Evolutionary conservation across 805 yeast species (phyloP), one percentile per base, ranked within the genome.

Genomic region (Kodamaea hsintzibuensis): DNA sequence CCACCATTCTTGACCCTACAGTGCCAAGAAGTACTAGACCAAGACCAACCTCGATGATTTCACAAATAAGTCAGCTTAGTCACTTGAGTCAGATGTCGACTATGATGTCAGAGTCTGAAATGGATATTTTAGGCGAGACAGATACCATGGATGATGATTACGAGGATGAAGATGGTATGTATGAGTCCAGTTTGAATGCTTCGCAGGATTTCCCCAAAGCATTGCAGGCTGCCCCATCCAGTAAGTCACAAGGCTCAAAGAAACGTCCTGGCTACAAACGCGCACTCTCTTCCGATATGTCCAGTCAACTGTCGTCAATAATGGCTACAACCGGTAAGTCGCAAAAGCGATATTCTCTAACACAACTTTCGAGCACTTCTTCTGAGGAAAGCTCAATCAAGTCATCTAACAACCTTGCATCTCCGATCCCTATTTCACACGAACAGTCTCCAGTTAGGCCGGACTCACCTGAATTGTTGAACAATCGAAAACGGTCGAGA

Each of bases 1-100:
- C 54, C 1, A 30, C 33, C 27, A 27, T 38, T 4, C 35, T 22
- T 13, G 60, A 55, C 10, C 22, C 44, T 1, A 35, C 49, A 14
- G 37, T 43, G 3, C 13, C 50, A 9, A 47, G 58, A 17, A 49
- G 48, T 16, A 39, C 46, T 17, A 60, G 67, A 51, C 58, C 70
- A 6, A 61, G 80, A 51, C 80, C 80, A 7, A 68, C 74, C 14
- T 73, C 78, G 1, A 67, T 76, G 65, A 62, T 75, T 12, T 72
- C 77, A 1, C 78, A 74, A 58, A 59, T 67, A 12, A 68, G 74
- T 60, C 78, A 73, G 58, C 56, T 69, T 27, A 71, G 77, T 57
- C 78, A 75, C 48, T 55, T 70, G 40, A 70, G 77, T 61, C 80
- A 76, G 53, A 60, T 74, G 55, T 74, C 77, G 7, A 69, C 76